Evolutionary conservation across 2,329 filamentous ascomycete species (phyloP), one percentile per base, ranked within the genome.

Genomic region (Neocatenulostroma microsporum): DNA sequence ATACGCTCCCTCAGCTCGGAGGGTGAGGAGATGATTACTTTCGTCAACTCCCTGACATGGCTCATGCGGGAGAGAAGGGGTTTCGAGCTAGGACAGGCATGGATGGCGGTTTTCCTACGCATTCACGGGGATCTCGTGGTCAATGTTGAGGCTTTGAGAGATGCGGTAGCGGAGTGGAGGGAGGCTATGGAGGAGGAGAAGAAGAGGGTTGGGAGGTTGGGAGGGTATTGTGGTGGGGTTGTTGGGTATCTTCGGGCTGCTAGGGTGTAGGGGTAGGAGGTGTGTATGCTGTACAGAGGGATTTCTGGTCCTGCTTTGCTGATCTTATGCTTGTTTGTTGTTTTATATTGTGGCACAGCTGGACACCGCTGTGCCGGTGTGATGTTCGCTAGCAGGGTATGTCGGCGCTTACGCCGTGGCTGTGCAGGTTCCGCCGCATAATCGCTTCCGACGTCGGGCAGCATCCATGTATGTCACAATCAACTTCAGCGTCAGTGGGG

Each of bases 1-100:
- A 82, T 98, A 32, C 84, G 91, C 11, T 93, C 87, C 0, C 70
- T 96, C 0, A 53, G 50, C 55, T 69, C 48, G 54, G 46, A 49
- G 8, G 40, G 41, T 10, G 82, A 54, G 40, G 91, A 96, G 61
- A 66, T 94, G 13, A 67, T 80, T 1, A 71, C 78, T 36, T 98
- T 98, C 56, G 79, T 96, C 34, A 62, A 68, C 13, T 86, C 87
- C 2, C 63, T 98, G 38, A 93, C 84, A 0, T 70, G 67, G 36
- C 72, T 83, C 10, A 66, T 96, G 35, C 63, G 68, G 28, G 68
- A 76, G 34, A 78, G 80, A 46, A 76, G 75, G 32, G 91, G 96
- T 60, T 98, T 94, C 61, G 91, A 98, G 63, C 72, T 98, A 25
- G 83, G 86, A n/a, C 88, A 96, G 62, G 86, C 87, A 0, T 98